Base-by-base conservation (phyloP, 1,284 basidiomycete genomes). In the Cutaneotrichosporon arboriforme region DNA sequence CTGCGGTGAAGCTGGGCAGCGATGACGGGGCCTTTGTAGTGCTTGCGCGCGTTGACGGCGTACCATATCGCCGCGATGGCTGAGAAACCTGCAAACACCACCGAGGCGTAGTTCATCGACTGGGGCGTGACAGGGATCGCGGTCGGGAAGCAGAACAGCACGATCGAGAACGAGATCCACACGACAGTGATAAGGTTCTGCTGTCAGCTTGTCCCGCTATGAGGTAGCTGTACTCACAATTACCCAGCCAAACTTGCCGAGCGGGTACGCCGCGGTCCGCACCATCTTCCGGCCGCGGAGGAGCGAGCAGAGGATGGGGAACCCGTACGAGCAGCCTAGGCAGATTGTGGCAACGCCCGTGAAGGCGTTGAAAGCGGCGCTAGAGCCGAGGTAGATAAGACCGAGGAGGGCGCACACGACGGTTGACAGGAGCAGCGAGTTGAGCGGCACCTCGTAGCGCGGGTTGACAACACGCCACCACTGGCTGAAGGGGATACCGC, bases 21-120 rank as follows among this genome's bases (percentile, higher is more conserved):
- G 12, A 56, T 50, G 17, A 65, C 62, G 14, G 72, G 72, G 13
- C 72, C 72, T 10, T 53, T 44, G 61, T 68, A 74, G 51, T 72
- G 59, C 48, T 63, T 67, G 37, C 65, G 58, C 3, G 69, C 72
- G 49, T 61, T 58, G 57, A 81, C 77, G 46, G 79, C 43, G 60
- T 84, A 84, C 83, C 82, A 84, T 14, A 76, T 70, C 0, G 76
- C 78, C 39, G 81, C 82, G 31, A 84, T 77, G 9, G 69, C 59
- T 1, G 72, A 80, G 59, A 84, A 83, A 1, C 80, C 82, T 18
- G 83, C 78, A 54, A 83, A 84, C 18, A 84, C 82, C 5, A 81
- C 81, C 22, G 81, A 82, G 13, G 79, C 82, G 58, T 81, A 76
- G 61, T 69, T 69, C 66, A 67, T 69, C 47, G 54, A 55, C 45